Base-by-base conservation (phyloP, 2,329 filamentous ascomycete genomes). In the Thielaviopsis musarum region DNA sequence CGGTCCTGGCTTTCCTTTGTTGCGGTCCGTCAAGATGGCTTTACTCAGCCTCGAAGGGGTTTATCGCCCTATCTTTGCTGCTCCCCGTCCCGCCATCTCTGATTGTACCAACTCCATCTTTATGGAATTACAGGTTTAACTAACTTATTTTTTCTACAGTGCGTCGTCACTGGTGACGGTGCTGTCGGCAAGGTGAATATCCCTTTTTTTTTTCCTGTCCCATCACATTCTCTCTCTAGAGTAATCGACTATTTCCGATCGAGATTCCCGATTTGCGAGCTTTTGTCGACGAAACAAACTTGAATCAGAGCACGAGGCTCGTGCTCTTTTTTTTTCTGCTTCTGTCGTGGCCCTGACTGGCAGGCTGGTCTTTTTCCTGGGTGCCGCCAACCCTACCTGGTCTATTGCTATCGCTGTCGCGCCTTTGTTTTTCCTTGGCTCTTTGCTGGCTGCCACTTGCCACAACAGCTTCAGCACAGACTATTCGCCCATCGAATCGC, bases 111-210 rank as follows among this genome's bases (percentile, higher is more conserved):
- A 63, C 56, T 34, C 49, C 22, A 19, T 38, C 58, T 63, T 63
- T 62, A 56, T 34, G 30, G 10, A 62, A 64, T 61, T 58, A 30
- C 38, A 57, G 7, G 57, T 57, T 57, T 67, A 66, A 67, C 69
- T 72, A 70, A 74, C 69, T 65, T 66, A 71, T 70, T 68, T 66
- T 61, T 59, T 62, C 61, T 68, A 62, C 67, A 96, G 90, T 98
- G 93, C 73, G 93, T 98, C 71, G 93, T 98, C 70, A 97, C 93
- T 64, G 93, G 93, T 76, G 93, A 98, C 74, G 93, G 93, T 88
- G 93, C 93, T 71, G 93, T 98, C 68, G 93, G 93, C 74, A 98
- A 98, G 83, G 91, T 95, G 75, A 74, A 77, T 72, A 60, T 63
- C 59, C 52, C 62, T 53, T 51, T 34, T 19, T 48, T 22, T 22